Evolutionary conservation across 306 rosid species (phyloP), one percentile per base, ranked within the genome.

Genomic region (Prunus fruticosa): DNA sequence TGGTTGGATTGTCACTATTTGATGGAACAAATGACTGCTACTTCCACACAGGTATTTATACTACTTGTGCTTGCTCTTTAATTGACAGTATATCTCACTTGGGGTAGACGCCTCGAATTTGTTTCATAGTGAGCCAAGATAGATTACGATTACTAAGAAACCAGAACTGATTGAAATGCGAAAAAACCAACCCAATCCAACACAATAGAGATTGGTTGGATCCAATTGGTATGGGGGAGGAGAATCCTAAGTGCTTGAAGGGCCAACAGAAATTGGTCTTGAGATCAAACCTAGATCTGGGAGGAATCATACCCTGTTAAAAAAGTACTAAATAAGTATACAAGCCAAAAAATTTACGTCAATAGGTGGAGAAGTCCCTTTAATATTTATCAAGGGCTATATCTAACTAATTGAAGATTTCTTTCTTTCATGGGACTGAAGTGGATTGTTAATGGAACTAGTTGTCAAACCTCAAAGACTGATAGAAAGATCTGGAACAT

Each of bases 21-120:
- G 97, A 95, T 79, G 98, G 98, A 82, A 89, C 97, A 54, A 89
- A 92, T 86, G 98, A 95, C 81, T 86, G 97, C 81, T 95, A 84
- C 87, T 95, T 95, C 79, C 97, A 89, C 76, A 75, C 97, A 60
- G 97, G 98, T 95, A 92, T 73, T 83, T 79, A 64, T 71, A 66
- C 75, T 78, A 30, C 66, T 69, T 3, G 16, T 73, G 34, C 65
- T 85, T 84, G 70, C 25, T 58, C 73, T 71, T 28, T 19, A 58
- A 76, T 76, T 77, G 53, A 54, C 45, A 73, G 41, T 3, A 64
- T 66, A 66, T 28, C 57, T 70, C 64, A 46, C 53, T 38, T 34
- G 22, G 61, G 16, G 54, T 82, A n/a, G 49, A 51, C 64, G 6
- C 14, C 16, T 14, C 16, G 11, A 11, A 38, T 72, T 25, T 9